phyloP scores from a whole-genome alignment of 495 filamentous ascomycete species.

The Lentithecium fluviatile region DNA sequence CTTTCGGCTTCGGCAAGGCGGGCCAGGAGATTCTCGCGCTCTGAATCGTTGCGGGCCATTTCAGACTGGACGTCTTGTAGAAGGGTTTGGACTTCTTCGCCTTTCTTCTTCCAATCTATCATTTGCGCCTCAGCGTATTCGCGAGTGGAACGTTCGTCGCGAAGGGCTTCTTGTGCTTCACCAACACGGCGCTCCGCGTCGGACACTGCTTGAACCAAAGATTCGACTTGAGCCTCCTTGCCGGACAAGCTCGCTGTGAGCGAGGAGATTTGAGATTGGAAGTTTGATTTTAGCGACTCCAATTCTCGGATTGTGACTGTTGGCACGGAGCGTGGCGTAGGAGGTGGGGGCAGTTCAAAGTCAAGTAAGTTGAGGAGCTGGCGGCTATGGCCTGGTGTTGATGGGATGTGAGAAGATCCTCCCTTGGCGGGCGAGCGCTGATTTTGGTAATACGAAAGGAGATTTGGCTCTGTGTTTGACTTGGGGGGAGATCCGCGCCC shows the following conservation, averaged over 20 bases:
- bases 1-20: constrained; percentile 74
- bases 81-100: constrained; percentile 79
- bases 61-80: constrained; percentile 77
- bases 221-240: constrained; percentile 83
- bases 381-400: constrained; percentile 50
- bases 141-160: constrained; percentile 66
- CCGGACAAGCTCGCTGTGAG: constrained; percentile 85
- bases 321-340: constrained; percentile 88
- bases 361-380: constrained; percentile 71
- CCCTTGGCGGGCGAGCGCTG: constrained; percentile 45
- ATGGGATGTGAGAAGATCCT: constrained; percentile 34
- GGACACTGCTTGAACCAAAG: constrained; percentile 77
- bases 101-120: constrained; percentile 76
- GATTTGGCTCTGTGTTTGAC: constrained; percentile 46
- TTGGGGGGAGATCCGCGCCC: constrained; percentile 49
- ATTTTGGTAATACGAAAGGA: constrained; percentile 47
- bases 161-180: constrained; percentile 73
- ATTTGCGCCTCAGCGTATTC: constrained; percentile 75
- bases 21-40: constrained; percentile 69
- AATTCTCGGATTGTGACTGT: constrained; percentile 88
- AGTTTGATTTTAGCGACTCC: constrained; percentile 83
- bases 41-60: constrained; percentile 69
- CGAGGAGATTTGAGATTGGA: constrained; percentile 84
- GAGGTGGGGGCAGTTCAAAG: constrained; percentile 85
- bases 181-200: constrained; percentile 92